Percentiles rank a stretch among this genome's conserved stretches.
phyloP scores from a whole-genome alignment of 805 yeast genomes.

The Sugiyamaella valdiviana region DNA sequence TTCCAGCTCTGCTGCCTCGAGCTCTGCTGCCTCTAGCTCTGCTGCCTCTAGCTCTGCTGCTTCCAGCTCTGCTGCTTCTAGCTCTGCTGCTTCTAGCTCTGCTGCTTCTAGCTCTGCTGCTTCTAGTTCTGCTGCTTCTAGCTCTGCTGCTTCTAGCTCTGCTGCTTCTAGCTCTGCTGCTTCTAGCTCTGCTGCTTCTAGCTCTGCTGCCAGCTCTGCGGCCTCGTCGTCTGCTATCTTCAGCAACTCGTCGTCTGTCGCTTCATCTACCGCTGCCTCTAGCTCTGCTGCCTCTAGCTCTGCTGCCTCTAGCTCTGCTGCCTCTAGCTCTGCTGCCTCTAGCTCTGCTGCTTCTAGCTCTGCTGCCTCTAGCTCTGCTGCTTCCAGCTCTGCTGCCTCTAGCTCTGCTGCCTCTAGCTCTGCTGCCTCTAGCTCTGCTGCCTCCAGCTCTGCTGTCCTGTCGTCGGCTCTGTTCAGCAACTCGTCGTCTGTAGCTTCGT shows the following conservation, averaged over 20 bases:
- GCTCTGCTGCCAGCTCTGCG: not conserved
- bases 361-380: not conserved
- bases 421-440: slow-evolving; percentile 1
- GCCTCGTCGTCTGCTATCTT: not conserved
- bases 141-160: not conserved
- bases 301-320: not conserved
- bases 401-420: slow-evolving; percentile 70
- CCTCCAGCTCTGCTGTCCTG: not conserved
- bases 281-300: not conserved
- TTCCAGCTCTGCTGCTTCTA: not conserved
- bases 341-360: not conserved
- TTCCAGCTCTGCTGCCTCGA: not conserved
- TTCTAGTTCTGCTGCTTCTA: not conserved
- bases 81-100: not conserved
- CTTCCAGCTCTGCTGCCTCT: slow-evolving; percentile 61
- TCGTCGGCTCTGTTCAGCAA: slow-evolving; percentile 21
- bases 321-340: not conserved
- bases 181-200: not conserved
- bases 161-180: not conserved
- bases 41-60: not conserved
- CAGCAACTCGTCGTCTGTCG: not conserved
- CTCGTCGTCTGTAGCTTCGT: slow-evolving; percentile 82
- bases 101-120: not conserved
- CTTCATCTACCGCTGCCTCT: too few species aligned
- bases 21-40: not conserved